These are phyloP conservation scores for Hypsizygus marmoreus DNA, from an alignment of 768 basidiomycete genomes.

Conservation along the genomic window DNA sequence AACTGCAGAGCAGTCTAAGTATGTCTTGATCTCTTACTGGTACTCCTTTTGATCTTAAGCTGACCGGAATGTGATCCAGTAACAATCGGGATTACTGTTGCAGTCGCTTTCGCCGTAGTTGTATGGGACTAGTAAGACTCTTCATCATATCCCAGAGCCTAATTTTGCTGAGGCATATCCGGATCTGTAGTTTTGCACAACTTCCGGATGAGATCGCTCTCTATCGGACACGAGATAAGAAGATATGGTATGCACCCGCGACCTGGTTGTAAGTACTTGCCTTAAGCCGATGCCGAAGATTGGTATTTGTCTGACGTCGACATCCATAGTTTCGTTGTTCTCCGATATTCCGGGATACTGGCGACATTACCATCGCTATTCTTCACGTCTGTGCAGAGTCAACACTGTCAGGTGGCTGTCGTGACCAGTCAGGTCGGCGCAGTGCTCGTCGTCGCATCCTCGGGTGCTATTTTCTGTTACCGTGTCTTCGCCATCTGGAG, in stretches of 20 bases:
- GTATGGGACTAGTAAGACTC: slow-evolving; percentile 33
- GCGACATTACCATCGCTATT: slow-evolving; percentile 29
- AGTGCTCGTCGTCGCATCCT: slow-evolving; percentile 28
- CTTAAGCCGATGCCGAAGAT: neutral
- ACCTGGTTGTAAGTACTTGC: slow-evolving; percentile 29
- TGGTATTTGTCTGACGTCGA: neutral
- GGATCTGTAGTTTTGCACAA: slow-evolving; percentile 29
- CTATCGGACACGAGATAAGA: slow-evolving; percentile 20
- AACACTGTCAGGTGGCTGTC: slow-evolving; percentile 31
- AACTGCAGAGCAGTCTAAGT: slow-evolving; percentile 21
- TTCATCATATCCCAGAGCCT: neutral
- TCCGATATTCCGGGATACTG: slow-evolving; percentile 33
- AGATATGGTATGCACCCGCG: slow-evolving; percentile 26
- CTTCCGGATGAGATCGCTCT: slow-evolving; percentile 31
- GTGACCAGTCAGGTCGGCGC: slow-evolving; percentile 30
- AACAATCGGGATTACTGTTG: slow-evolving; percentile 25
- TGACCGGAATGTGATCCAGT: slow-evolving; percentile 9
- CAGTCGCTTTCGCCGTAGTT: slow-evolving; percentile 31
- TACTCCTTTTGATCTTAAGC: neutral
- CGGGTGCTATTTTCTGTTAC: slow-evolving; percentile 33
- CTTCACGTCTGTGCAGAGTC: slow-evolving; percentile 27
- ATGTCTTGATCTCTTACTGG: neutral
- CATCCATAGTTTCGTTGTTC: slow-evolving; percentile 28
- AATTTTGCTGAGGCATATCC: too few relatives aligned
- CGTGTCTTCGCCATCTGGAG: slow-evolving; percentile 37